Evolutionary conservation across 192 early-diverging fungal species (phyloP).

Genomic region (Dimargaris verticillata): DNA sequence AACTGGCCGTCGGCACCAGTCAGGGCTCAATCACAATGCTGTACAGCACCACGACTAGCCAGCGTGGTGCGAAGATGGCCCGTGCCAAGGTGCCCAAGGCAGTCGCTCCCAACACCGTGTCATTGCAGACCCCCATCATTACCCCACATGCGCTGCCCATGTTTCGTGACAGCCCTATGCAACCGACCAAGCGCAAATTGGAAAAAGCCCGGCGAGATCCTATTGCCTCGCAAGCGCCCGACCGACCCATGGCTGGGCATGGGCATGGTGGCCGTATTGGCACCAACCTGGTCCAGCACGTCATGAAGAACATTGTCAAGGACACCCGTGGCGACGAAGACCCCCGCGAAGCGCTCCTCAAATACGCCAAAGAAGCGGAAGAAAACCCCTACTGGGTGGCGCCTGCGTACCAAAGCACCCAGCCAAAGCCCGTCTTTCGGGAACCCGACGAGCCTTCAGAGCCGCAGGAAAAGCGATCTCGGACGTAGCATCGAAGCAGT

Average conservation of each 20-base stretch:
- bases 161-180: slow-evolving; percentile 52
- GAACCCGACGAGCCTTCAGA: slow-evolving; percentile 39
- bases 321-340: slow-evolving; percentile 72
- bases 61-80: slow-evolving; percentile 56
- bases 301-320: slow-evolving; percentile 61
- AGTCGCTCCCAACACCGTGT: slow-evolving; percentile 32
- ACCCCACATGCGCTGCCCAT: slow-evolving; percentile 78
- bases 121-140: slow-evolving; percentile 44
- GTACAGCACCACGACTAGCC: slow-evolving; percentile 51
- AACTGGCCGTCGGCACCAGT: slow-evolving; percentile 63
- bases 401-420: slow-evolving; percentile 60
- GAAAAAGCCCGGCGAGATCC: slow-evolving; percentile 60
- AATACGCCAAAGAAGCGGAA: slow-evolving; percentile 64
- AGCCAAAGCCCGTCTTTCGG: slow-evolving; percentile 53
- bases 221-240: slow-evolving; percentile 54
- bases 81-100: slow-evolving; percentile 47
- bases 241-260: slow-evolving; percentile 58
- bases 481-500: no score
- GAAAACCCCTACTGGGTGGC: slow-evolving; percentile 74
- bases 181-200: slow-evolving; percentile 45
- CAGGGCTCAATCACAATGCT: slow-evolving; percentile 59
- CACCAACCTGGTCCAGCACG: slow-evolving; percentile 63
- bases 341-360: slow-evolving; percentile 80
- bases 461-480: slow-evolving; percentile 30
- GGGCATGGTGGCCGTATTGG: slow-evolving; percentile 79